Evolutionary conservation across 116 monocot species (phyloP).

Genomic region (Iris pallida): DNA sequence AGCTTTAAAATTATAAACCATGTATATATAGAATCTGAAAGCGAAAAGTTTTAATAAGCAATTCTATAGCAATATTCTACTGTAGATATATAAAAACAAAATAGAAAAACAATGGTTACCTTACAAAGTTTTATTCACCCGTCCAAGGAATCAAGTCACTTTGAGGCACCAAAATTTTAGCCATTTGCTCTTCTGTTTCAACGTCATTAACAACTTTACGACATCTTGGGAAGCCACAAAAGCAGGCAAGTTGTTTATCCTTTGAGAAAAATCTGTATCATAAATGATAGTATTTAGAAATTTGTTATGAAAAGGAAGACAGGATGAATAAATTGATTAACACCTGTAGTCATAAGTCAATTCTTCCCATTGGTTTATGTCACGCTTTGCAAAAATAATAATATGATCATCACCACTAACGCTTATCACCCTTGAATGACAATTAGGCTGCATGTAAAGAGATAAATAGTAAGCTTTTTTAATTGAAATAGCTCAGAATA

Average conservation of each 20-base stretch:
- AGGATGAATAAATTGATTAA: background rate
- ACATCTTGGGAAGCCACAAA: slow-evolving; percentile 89
- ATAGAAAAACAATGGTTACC: background rate
- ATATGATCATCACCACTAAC: slow-evolving; percentile 86
- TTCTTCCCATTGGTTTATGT: slow-evolving; percentile 88
- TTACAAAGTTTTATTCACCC: slow-evolving; percentile 40
- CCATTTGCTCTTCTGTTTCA: slow-evolving; percentile 62
- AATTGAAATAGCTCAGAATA: no score
- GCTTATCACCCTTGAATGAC: slow-evolving; percentile 90
- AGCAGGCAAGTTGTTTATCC: slow-evolving; percentile 83
- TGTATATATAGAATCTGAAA: no score
- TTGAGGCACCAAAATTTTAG: slow-evolving; percentile 51
- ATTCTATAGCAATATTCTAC: background rate
- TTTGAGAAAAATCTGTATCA: slow-evolving; percentile 82
- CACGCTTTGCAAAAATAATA: slow-evolving; percentile 99
- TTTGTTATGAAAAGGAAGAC: background rate
- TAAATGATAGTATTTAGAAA: slow-evolving; percentile 12
- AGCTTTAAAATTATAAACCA: no score
- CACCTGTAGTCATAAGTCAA: slow-evolving; percentile 96
- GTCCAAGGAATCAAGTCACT: slow-evolving; percentile 58
- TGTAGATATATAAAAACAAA: background rate
- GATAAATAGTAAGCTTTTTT: background rate
- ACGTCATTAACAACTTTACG: slow-evolving; percentile 92
- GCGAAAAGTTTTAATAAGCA: no score
- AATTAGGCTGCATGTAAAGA: slow-evolving; percentile 76